phyloP scores from a whole-genome alignment of 2,329 filamentous ascomycete species.

The Calonectria leucothoes region DNA sequence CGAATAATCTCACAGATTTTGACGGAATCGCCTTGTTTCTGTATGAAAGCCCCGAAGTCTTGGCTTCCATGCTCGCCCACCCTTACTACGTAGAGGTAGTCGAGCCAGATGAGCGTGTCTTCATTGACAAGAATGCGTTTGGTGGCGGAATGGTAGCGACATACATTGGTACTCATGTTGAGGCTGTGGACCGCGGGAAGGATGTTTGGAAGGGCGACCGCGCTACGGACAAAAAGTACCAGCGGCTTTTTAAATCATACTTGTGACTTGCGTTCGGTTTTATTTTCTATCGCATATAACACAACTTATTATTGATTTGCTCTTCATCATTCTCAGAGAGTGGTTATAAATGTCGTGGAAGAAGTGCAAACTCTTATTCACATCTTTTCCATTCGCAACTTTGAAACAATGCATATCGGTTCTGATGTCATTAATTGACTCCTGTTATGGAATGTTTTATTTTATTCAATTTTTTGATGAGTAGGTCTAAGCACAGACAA shows the following conservation, averaged over 20 bases:
- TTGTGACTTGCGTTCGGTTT: too few species aligned
- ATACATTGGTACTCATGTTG: constrained; percentile 37
- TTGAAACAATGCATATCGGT: too few species aligned
- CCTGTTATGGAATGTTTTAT: too few species aligned
- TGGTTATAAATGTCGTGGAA: too few species aligned
- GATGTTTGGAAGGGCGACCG: constrained; percentile 41
- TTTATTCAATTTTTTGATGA: too few species aligned
- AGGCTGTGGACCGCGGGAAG: constrained; percentile 35
- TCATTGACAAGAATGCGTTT: constrained; percentile 44
- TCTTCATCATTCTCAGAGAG: too few species aligned
- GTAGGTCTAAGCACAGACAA: too few species aligned
- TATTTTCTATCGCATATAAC: too few species aligned
- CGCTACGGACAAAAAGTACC: constrained; percentile 27
- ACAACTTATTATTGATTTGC: too few species aligned
- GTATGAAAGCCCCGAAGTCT: constrained; percentile 34
- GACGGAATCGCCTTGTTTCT: constrained; percentile 47
- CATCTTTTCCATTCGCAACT: too few species aligned
- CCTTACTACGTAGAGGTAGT: constrained; percentile 44
- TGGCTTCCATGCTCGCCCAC: constrained; percentile 41
- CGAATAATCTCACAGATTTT: constrained; percentile 38
- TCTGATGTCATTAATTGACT: too few species aligned
- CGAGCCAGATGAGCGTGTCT: constrained; percentile 43
- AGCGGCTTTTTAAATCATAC: constrained; percentile 40
- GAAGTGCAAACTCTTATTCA: too few species aligned
- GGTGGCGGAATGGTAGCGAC: constrained; percentile 44